Evolutionary conservation across 345 rosid species (phyloP).

Genomic region (Eucalyptus erythrocorys): DNA sequence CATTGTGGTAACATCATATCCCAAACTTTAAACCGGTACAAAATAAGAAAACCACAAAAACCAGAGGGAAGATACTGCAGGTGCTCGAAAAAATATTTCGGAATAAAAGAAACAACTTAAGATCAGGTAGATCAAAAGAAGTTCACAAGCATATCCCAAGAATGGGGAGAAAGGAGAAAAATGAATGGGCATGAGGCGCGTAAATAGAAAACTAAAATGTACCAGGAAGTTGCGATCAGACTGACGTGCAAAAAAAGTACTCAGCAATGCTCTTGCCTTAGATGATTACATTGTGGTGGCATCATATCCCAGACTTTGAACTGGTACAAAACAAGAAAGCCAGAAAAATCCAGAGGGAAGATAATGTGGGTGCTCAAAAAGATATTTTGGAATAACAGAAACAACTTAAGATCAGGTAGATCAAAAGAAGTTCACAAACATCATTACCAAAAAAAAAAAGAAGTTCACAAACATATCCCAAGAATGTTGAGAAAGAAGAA

Average conservation of each 20-base stretch:
- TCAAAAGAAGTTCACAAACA: not conserved
- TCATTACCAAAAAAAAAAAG: too few species aligned
- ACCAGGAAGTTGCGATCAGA: constrained; percentile 27
- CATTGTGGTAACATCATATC: constrained; percentile 32
- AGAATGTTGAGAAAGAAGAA: not conserved
- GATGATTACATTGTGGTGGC: constrained; percentile 13
- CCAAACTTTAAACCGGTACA: not conserved
- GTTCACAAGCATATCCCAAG: not conserved
- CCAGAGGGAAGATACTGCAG: not conserved
- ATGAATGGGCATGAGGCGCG: not conserved
- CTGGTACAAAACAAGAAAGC: not conserved
- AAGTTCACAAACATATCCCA: not conserved
- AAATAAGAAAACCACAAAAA: not conserved
- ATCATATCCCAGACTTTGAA: constrained; percentile 28
- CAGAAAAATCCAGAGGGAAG: not conserved
- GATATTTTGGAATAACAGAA: not conserved
- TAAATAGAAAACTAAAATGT: not conserved
- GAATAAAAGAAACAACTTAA: not conserved
- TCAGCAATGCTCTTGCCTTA: constrained; percentile 40
- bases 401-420: not conserved
- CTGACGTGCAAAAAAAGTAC: constrained; percentile 46
- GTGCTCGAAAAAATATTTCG: not conserved
- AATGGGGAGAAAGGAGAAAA: not conserved
- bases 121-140: not conserved
- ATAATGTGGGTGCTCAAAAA: not conserved